phyloP scores from a whole-genome alignment of 78 protist species.

The Dictyostelium intermedium region DNA sequence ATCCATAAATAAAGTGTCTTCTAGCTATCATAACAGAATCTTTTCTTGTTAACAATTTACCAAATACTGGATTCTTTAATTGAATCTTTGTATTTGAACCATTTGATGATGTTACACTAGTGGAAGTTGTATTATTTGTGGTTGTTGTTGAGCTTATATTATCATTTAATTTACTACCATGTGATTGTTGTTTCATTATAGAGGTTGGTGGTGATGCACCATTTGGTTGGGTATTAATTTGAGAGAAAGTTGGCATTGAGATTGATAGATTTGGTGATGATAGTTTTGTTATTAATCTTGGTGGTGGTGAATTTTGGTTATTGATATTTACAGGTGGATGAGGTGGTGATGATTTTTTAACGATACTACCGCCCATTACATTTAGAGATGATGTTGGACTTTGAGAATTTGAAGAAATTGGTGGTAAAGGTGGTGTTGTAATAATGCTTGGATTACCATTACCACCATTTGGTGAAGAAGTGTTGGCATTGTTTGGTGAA shows the following conservation, averaged over 20 bases:
- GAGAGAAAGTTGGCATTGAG: neutral
- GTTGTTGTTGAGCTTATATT: neutral
- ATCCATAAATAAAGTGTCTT: conserved; percentile 20
- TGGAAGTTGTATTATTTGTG: neutral
- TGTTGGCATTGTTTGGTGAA: too few species aligned
- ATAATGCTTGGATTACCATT: neutral
- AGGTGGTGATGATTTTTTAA: neutral
- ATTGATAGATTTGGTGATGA: neutral
- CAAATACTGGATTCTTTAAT: conserved; percentile 71
- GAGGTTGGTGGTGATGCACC: neutral
- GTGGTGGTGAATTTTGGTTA: neutral
- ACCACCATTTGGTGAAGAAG: neutral
- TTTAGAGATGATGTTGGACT: neutral
- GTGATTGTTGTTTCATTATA: neutral
- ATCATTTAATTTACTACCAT: neutral
- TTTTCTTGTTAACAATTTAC: conserved; percentile 57
- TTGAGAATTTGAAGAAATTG: neutral
- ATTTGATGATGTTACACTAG: neutral
- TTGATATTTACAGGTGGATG: neutral
- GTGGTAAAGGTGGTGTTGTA: conserved; percentile 1
- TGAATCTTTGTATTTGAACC: neutral
- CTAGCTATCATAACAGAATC: conserved; percentile 29
- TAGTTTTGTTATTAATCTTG: neutral
- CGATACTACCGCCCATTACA: neutral
- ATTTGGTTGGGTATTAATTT: neutral